Evolutionary conservation across 2,329 filamentous ascomycete genomes (phyloP), one percentile per base, ranked within the genome.

Genomic region (Zasmidium angulare): DNA sequence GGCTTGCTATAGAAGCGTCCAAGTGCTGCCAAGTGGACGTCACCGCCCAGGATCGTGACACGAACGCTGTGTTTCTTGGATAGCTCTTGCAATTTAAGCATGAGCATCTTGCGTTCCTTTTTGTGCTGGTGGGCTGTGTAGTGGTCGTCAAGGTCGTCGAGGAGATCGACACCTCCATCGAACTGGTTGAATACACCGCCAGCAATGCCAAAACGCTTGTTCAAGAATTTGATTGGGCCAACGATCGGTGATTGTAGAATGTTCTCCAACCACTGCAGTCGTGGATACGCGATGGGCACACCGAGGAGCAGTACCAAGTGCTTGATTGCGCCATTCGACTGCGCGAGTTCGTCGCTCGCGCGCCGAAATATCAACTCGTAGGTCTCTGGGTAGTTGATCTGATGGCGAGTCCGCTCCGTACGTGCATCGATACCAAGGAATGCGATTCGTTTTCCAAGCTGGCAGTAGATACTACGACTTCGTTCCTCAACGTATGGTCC

Each of bases 231-330:
- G 71, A 97, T 86, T 0, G 93, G 92, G 0, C 89, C 92, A 71
- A 97, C 93, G 22, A 97, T 60, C 67, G 0, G 93, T 93, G 61
- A 61, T 17, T 53, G 57, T 67, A 98, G 85, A 59, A 97, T 89
- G 70, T 96, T 97, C 74, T 98, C 93, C 3, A 97, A 82, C 93
- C 93, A 97, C n/a, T 93, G 95, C 55, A 97, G 82, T 67, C 93
- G 91, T 1, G 81, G 82, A 64, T 84, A 81, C 1, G 79, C 79
- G 67, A 96, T 93, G 0, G 92, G 90, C 21, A 90, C 86, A 57
- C 89, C 89, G 1, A 88, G 77, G 11, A 88, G 75, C 21, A 88
- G 74, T 43, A 88, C 78, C 21, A 88, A 71, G 68, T 88, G 86
- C 74, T 85, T 87, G 70, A 88, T 82, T 19, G 83, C 78, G 24